Evolutionary conservation across 1,139 yeast genomes (phyloP), one percentile per base, ranked within the genome.

Genomic region (Candida sanyaensis): DNA sequence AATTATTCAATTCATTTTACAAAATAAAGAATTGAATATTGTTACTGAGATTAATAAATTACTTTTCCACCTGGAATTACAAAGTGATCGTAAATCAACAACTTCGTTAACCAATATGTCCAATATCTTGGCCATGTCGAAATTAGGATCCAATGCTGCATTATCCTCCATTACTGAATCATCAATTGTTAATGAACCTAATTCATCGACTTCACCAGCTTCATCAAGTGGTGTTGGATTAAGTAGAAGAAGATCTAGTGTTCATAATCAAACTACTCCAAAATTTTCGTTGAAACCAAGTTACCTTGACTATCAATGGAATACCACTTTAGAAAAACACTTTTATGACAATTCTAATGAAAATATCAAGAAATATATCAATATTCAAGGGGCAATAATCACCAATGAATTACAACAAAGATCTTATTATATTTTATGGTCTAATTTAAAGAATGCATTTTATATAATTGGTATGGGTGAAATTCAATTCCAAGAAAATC

Each of bases 391-490:
- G 1, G 78, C 77, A 13, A 61, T 73, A 17, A 56, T 73, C 53
- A 68, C 77, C 44, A 74, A 74, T 50, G 74, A 71, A 28, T 60
- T 69, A 41, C 78, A 70, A 52, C 66, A 66, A 41, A 71, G 67
- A 51, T 64, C 73, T 3, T 64, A 70, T 52, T 71, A 65, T 48
- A 62, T 71, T 28, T 51, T 73, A 44, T 74, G 78, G 78, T 55
- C 63, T 29, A 47, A 59, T 9, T 45, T 63, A 27, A 57, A 60
- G 52, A 57, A 56, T 13, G 48, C 50, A 12, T 58, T 70, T 32
- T 60, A 58, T 33, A 62, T 73, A 24, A 43, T 70, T 30, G 68
- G 70, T 5, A 66, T 73, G 61, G 78, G 78, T 2, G 77, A 73
- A 53, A 53, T 73, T 43, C 62, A 64, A 44, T 60, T 38, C 28